phyloP scores from a whole-genome alignment of 306 rosid genomes.

The Psophocarpus tetragonolobus region DNA sequence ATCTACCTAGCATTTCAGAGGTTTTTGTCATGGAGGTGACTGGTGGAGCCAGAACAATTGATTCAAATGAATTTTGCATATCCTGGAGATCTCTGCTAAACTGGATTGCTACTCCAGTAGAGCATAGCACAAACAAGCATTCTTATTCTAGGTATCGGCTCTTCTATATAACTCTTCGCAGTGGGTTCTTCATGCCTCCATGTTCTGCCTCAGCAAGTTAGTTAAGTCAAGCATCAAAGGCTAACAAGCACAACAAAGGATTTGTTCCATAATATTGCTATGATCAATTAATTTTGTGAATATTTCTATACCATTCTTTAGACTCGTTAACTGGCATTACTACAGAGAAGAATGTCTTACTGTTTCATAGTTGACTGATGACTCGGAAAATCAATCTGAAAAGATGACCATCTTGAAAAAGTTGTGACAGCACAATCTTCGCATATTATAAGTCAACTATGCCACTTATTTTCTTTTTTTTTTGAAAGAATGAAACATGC shows the following conservation, averaged over 20 bases:
- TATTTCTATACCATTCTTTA: constrained; percentile 33
- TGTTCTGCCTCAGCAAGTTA: constrained; percentile 36
- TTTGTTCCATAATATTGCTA: constrained; percentile 15
- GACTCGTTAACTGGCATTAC: constrained; percentile 25
- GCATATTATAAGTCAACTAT: constrained; percentile 30
- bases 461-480: too few species aligned
- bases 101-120: too few species aligned
- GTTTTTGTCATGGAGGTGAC: too few species aligned
- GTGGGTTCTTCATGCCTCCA: constrained; percentile 19
- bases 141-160: background rate
- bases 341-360: constrained; percentile 23
- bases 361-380: constrained; percentile 29
- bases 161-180: background rate
- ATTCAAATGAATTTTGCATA: constrained; percentile 30
- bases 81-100: constrained; percentile 25
- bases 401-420: background rate
- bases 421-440: constrained; percentile 30
- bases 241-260: constrained; percentile 34
- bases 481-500: too few species aligned
- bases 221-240: constrained; percentile 31
- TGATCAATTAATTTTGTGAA: constrained; percentile 16
- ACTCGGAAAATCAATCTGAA: too few species aligned
- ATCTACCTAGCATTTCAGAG: background rate
- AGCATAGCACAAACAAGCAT: too few species aligned
- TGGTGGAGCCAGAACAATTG: constrained; percentile 27